A percentile compares a stretch with the other conserved stretches of the same genome.
These are phyloP conservation scores for Atalantia buxifolia DNA, from an alignment of 345 rosid species.

Conservation along the genomic window DNA sequence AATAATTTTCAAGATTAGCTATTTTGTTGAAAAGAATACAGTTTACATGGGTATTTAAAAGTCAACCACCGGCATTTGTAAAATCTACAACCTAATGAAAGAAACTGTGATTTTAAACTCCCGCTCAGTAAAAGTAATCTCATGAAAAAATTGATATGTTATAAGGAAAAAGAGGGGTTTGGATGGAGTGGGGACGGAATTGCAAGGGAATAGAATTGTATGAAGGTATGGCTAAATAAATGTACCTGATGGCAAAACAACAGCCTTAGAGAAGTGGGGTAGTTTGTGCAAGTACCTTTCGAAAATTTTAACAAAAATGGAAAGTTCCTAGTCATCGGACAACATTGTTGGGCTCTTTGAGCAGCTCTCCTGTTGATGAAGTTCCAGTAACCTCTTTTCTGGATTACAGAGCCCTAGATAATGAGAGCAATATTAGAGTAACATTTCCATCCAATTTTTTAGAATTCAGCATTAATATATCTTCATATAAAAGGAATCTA, in stretches of 20 bases:
- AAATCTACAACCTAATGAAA: conserved; percentile 3
- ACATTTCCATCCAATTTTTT: no score
- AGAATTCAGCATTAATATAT: neutral
- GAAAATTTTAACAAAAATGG: neutral
- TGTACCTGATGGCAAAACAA: conserved; percentile 7
- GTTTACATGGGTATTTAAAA: conserved; percentile 11
- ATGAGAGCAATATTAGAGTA: conserved; percentile 5
- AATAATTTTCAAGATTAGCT: neutral
- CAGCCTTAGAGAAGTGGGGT: neutral
- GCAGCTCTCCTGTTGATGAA: conserved; percentile 75
- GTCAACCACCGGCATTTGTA: conserved; percentile 1
- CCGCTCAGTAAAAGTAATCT: neutral
- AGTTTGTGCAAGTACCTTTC: neutral
- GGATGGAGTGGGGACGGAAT: neutral
- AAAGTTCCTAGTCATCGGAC: conserved; percentile 44
- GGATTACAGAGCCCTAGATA: conserved; percentile 78
- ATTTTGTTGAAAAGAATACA: neutral
- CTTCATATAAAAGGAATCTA: neutral
- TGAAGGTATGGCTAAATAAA: neutral
- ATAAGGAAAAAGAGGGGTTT: neutral
- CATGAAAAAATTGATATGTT: neutral
- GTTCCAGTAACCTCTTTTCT: conserved; percentile 67
- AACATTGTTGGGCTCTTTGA: conserved; percentile 73
- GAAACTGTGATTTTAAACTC: neutral
- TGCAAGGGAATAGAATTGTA: neutral